Percentiles rank a stretch among this genome's conserved stretches.
These are phyloP conservation scores for Solanum virginianum DNA, from an alignment of 257 asterid genomes.

Conservation along the genomic window DNA sequence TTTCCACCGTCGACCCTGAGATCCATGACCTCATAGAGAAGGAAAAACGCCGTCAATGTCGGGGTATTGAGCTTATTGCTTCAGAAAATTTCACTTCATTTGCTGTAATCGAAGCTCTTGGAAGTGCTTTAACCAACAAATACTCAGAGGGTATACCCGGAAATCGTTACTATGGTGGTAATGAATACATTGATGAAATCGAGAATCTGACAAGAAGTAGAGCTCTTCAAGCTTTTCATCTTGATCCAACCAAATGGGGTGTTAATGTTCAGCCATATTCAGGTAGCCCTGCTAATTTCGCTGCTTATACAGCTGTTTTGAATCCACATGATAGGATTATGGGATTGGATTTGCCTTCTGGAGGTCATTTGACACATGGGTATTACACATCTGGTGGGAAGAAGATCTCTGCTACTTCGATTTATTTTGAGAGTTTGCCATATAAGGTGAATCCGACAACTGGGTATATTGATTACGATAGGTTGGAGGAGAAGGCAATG, in stretches of 20 bases:
- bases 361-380: constrained; percentile 81
- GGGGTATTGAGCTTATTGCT: constrained; percentile 46
- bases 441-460: constrained; percentile 72
- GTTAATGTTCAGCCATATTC: constrained; percentile 37
- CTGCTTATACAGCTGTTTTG: constrained; percentile 69
- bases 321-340: constrained; percentile 73
- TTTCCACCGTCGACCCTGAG: constrained; percentile 29
- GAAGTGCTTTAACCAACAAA: constrained; percentile 90
- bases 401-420: constrained; percentile 88
- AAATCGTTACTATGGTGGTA: constrained; percentile 33
- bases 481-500: constrained; percentile 54
- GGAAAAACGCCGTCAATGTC: constrained; percentile 36
- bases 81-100: constrained; percentile 84
- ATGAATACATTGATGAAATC: constrained; percentile 29
- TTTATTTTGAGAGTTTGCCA: constrained; percentile 87
- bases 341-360: constrained; percentile 83
- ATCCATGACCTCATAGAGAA: constrained; percentile 36
- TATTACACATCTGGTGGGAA: constrained; percentile 68
- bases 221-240: constrained; percentile 28
- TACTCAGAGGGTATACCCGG: constrained; percentile 96
- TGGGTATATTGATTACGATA: constrained; percentile 83
- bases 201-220: constrained; percentile 31
- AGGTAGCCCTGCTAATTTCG: constrained; percentile 58
- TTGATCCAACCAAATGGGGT: constrained; percentile 39
- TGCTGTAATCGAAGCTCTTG: constrained; percentile 94